Evolutionary conservation across 352 stramenopile species (phyloP), one percentile per base, ranked within the genome.

Genomic region (Saprolegnia parasitica): DNA sequence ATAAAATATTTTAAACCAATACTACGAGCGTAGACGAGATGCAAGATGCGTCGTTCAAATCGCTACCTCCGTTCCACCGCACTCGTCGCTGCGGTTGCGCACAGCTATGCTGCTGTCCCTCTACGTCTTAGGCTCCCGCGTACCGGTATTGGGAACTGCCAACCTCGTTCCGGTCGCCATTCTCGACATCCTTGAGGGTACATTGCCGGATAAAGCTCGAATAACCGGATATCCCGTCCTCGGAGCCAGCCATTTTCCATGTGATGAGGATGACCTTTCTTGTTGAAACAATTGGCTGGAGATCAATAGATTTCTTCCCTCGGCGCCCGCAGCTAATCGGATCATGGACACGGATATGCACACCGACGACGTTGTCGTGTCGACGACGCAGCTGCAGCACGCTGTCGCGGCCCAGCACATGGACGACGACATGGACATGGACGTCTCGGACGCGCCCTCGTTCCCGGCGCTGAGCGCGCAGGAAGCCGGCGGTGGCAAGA

Each of bases 391-490:
- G 72, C 74, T 76, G 32, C 79, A 87, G 72, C 47, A 78, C 42
- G 67, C 76, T 35, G 71, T 80, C 47, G 76, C 86, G 23, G 74
- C 71, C 29, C 87, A 87, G 75, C 82, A 91, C 58, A 74, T 87
- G 68, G 82, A 88, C 63, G 74, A 73, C 47, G 75, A 61, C 21
- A 70, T 79, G 32, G 77, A 84, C 32, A 73, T 68, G 32, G 76
- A 74, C 49, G 67, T 84, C 54, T 15, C 11, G 13, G 52, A 60
- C 35, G 78, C 75, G 9, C 86, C 83, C 42, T 81, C 81, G 65
- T 95, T 95, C 75, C 86, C 86, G 20, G 84, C 86, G 23, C 77
- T 95, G 57, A 90, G 77, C 49, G 84, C 83, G 21, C 87, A 95
- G 79, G 77, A 92, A 64, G 60, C 76, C 66, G 76, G 77, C 5